Conservation (phyloP, 495 filamentous ascomycete genomes). For the Aspergillus sparsus region DNA sequence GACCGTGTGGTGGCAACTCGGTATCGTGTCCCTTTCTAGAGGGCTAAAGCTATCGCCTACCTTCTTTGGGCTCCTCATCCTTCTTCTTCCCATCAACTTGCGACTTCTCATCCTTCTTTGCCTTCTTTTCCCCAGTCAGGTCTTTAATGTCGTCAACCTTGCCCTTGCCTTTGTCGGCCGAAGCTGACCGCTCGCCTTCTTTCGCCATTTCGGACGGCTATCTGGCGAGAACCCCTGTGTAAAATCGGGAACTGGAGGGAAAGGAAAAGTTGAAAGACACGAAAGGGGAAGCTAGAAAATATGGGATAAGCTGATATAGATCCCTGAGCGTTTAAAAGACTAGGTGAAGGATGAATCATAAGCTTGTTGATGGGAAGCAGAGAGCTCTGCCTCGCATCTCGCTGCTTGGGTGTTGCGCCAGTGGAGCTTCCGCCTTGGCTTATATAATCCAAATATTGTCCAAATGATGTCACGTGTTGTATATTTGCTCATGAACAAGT, state of each 20-base stretch:
- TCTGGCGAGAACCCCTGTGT: slow-evolving; percentile 33
- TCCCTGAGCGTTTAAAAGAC: slow-evolving; percentile 35
- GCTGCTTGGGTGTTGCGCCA: slow-evolving; percentile 33
- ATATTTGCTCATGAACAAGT: not conserved
- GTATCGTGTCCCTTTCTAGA: slow-evolving; percentile 6
- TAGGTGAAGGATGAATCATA: slow-evolving; percentile 34
- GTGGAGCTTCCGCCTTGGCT: slow-evolving; percentile 42
- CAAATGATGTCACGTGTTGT: slow-evolving; percentile 11
- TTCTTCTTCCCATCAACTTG: slow-evolving; percentile 72
- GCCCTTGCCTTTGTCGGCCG: slow-evolving; percentile 92
- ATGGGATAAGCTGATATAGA: slow-evolving; percentile 21
- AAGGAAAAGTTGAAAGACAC: slow-evolving; percentile 6
- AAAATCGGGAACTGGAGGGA: slow-evolving; percentile 9
- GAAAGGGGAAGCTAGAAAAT: slow-evolving; percentile 16
- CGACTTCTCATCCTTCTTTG: slow-evolving; percentile 67
- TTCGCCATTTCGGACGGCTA: slow-evolving; percentile 72
- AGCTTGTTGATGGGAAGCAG: slow-evolving; percentile 46
- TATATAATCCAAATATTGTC: slow-evolving; percentile 39
- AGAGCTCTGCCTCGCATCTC: slow-evolving; percentile 36
- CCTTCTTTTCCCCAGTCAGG: slow-evolving; percentile 59
- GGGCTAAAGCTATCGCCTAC: slow-evolving; percentile 34
- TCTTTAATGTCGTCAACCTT: slow-evolving; percentile 71
- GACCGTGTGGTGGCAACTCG: not conserved
- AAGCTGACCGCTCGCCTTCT: slow-evolving; percentile 81
- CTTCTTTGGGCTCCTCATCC: slow-evolving; percentile 62